Percentiles rank a stretch among this genome's conserved stretches.
These are phyloP conservation scores for Mimosa pudica DNA, from an alignment of 306 rosid genomes.

Conservation along the genomic window DNA sequence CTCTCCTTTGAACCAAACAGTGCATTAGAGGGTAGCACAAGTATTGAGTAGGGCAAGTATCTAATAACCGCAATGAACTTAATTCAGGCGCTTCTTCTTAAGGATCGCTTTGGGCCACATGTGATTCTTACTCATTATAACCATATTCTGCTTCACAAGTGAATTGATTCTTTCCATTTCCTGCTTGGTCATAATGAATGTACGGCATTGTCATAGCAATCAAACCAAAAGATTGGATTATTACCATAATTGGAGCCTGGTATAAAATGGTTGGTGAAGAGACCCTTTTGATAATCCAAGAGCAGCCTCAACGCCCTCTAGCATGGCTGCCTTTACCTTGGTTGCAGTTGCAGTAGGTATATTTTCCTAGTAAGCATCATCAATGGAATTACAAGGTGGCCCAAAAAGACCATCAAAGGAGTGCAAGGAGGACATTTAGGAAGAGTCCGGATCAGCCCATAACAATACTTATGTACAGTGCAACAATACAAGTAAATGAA, in stretches of 20 bases:
- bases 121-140: neutral
- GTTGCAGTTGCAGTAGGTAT: constrained; percentile 74
- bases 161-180: constrained; percentile 12
- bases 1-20: too few relatives aligned
- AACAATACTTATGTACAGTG: neutral
- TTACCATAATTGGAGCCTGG: constrained; percentile 84
- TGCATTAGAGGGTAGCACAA: neutral
- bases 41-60: neutral
- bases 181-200: constrained; percentile 10
- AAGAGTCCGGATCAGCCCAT: neutral
- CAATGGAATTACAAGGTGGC: constrained; percentile 12
- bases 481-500: too few relatives aligned
- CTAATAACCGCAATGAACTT: neutral
- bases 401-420: neutral
- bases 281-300: constrained; percentile 74
- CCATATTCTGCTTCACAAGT: neutral
- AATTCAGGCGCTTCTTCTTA: neutral
- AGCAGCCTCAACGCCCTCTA: constrained; percentile 81
- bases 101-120: neutral
- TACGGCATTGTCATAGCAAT: constrained; percentile 28
- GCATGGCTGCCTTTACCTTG: constrained; percentile 72
- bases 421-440: constrained; percentile 14
- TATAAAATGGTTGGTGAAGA: constrained; percentile 62
- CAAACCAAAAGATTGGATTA: constrained; percentile 25
- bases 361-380: constrained; percentile 66